A percentile compares a stretch with the other conserved stretches of the same genome.
These are phyloP conservation scores for Yarrowia galli DNA, from an alignment of 1,139 yeast genomes.

Conservation along the genomic window DNA sequence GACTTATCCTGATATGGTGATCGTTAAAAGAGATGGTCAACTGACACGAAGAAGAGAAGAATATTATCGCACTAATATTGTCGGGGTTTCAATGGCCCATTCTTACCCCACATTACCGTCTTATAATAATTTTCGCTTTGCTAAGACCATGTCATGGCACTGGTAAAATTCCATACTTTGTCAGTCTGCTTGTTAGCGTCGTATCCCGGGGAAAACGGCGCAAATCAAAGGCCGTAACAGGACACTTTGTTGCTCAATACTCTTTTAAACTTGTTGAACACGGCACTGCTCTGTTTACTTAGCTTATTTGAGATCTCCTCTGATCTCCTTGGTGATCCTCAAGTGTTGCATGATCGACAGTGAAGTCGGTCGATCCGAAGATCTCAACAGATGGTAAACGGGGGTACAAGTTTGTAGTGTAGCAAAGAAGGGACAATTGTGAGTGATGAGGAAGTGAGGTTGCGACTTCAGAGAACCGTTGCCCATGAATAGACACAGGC, in stretches of 20 bases:
- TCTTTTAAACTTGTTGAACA: neutral
- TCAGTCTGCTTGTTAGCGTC: no score
- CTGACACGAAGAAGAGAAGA: neutral
- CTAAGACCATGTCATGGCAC: no score
- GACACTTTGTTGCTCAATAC: neutral
- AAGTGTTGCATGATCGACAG: slow-evolving; percentile 6
- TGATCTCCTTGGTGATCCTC: neutral
- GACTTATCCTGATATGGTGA: neutral
- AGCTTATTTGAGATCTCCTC: neutral
- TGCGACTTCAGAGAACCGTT: no score
- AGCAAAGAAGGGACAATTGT: no score
- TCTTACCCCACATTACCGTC: neutral
- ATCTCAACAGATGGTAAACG: neutral
- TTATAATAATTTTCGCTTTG: no score
- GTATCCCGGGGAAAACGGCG: neutral
- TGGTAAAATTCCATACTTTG: no score
- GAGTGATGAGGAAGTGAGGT: no score
- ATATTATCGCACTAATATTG: neutral
- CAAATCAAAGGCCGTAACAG: neutral
- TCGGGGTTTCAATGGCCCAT: neutral
- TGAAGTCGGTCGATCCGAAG: neutral
- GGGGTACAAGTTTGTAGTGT: no score
- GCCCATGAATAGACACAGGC: no score
- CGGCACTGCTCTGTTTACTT: slow-evolving; percentile 14
- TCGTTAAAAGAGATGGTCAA: neutral